Base-by-base conservation (phyloP, 257 asterid species). In the Eustoma russellianum region DNA sequence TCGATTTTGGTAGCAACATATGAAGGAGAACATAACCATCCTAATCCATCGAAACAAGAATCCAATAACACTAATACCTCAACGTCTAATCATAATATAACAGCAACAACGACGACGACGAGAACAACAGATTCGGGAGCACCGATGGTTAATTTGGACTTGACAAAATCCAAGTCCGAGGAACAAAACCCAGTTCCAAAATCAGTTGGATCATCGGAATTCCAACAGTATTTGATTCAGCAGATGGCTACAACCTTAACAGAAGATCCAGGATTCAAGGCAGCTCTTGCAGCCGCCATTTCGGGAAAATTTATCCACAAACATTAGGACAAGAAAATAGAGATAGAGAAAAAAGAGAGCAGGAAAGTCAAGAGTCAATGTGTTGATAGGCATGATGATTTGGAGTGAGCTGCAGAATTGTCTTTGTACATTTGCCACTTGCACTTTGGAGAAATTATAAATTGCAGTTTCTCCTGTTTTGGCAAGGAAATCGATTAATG, bases 271-370 rank as follows among this genome's bases (percentile, higher is more conserved):
- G 76, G 77, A 50, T 91, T 91, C 73, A 79, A 81, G 66, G 95
- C 95, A 41, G 96, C 94, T 1, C 65, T 91, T 19, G 95, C 97
- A n/a, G 95, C 98, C 24, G 98, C 97, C 53, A 84, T 88, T 53
- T 79, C 96, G 2, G 95, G 98, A 67, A 82, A 84, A 63, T 56
- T 84, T 40, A 76, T 84, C 64, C 87, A 83, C 30, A 24, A 24
- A 24, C 30, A 24, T 24, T 24, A 24, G 30, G 30, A 24, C 30
- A 24, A 24, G 30, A 24, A 24, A 72, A 60, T 68, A 71, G 62
- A 51, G 62, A 67, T 53, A 53, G 60, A 13, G 61, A 74, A 13
- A 59, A 71, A 38, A 65, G 70, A 78, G 72, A 33, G 7, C 44
- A 7, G 54, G 12, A 49, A 17, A 15, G 40, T 65, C 46, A 30